Conservation (phyloP, 2,329 filamentous ascomycete genomes). For the Talaromyces pinophilus region DNA sequence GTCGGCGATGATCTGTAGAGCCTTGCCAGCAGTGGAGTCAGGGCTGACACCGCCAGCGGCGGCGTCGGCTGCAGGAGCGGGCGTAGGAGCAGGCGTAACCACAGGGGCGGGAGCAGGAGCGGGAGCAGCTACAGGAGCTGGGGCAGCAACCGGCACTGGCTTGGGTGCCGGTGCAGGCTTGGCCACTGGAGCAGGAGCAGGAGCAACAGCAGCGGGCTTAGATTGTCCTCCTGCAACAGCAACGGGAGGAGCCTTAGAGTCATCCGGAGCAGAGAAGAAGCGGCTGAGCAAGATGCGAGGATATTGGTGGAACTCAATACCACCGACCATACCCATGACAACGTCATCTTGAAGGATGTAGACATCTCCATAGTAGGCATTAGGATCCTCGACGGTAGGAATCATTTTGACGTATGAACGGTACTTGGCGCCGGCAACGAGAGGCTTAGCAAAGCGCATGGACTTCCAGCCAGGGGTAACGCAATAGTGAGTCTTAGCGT, state of each 20-base stretch:
- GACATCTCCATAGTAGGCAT: constrained; percentile 33
- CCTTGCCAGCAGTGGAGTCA: not conserved
- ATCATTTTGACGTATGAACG: constrained; percentile 40
- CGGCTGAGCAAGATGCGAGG: constrained; percentile 27
- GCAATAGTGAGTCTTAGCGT: constrained; percentile 34
- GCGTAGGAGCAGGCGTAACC: no score
- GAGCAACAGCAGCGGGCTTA: not conserved
- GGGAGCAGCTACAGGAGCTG: not conserved
- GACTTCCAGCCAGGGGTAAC: constrained; percentile 40
- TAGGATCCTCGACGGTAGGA: constrained; percentile 29
- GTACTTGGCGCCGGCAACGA: constrained; percentile 30
- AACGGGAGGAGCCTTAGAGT: not conserved
- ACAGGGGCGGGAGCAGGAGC: not conserved
- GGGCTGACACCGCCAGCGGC: not conserved
- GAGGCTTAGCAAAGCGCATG: constrained; percentile 30
- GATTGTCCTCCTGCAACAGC: constrained; percentile 2
- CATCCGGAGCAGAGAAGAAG: constrained; percentile 44
- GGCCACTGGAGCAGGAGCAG: not conserved
- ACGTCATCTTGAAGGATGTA: constrained; percentile 33
- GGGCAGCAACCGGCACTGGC: not conserved
- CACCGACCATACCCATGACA: constrained; percentile 17
- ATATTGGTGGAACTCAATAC: constrained; percentile 24
- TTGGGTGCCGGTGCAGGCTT: not conserved
- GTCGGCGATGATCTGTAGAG: constrained; percentile 2
- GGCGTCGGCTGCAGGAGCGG: not conserved